A percentile compares a stretch with the other conserved stretches of the same genome.
Evolutionary conservation across 345 rosid genomes (phyloP).

Genomic region (Syzygium aromaticum): DNA sequence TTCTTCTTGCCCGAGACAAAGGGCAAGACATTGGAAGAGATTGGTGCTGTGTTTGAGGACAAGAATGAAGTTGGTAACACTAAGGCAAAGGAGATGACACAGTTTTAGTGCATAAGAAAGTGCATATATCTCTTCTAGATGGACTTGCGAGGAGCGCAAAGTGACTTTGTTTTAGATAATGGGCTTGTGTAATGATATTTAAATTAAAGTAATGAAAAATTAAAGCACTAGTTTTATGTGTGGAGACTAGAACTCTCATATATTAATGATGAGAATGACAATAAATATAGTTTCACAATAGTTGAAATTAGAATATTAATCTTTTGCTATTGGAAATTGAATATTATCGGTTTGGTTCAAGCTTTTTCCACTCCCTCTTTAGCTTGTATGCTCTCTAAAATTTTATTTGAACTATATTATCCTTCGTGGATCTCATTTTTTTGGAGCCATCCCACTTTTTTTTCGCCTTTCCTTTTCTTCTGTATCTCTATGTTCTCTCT

Average conservation of each 20-base stretch:
- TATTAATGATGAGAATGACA: neutral
- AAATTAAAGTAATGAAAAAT: neutral
- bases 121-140: neutral
- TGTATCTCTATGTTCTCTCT: neutral
- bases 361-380: too few relatives aligned
- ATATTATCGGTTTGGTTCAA: neutral
- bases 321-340: neutral
- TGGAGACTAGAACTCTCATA: neutral
- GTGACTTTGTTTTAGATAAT: neutral
- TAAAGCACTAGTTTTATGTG: neutral
- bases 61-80: neutral
- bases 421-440: too few relatives aligned
- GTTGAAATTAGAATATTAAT: neutral
- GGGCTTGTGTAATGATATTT: neutral
- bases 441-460: neutral
- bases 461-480: neutral
- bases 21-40: constrained; percentile 34
- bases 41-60: constrained; percentile 16
- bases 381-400: neutral
- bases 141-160: neutral
- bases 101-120: neutral
- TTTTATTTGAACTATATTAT: too few relatives aligned
- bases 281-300: neutral
- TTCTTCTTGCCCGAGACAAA: constrained; percentile 30
- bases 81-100: neutral